Evolutionary conservation across 805 yeast genomes (phyloP).

Genomic region (Peterozyma xylosa): DNA sequence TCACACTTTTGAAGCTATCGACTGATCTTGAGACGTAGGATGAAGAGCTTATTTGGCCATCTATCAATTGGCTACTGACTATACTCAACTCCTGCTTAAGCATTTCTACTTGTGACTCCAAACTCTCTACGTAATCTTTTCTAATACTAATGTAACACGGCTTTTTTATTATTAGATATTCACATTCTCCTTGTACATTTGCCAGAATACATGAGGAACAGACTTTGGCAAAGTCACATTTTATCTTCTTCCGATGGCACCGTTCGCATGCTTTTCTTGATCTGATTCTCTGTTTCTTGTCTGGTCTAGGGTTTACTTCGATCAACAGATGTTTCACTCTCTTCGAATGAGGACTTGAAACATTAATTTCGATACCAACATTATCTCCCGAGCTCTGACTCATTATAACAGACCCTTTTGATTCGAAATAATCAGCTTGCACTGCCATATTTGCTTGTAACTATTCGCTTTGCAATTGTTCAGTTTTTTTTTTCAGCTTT

Average conservation of each 20-base stretch:
- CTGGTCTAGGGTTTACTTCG: no score
- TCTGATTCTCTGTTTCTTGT: slow-evolving; percentile 3
- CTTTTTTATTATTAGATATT: slow-evolving; percentile 4
- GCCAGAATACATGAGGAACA: slow-evolving; percentile 5
- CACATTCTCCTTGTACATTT: slow-evolving; percentile 1
- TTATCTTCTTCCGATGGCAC: slow-evolving; percentile 7
- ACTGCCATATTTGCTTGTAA: no score
- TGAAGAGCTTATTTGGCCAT: no score
- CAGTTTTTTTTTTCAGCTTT: no score
- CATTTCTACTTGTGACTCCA: slow-evolving; percentile 1
- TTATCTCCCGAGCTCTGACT: no score
- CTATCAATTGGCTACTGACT: slow-evolving; percentile 2
- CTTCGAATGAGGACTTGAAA: no score
- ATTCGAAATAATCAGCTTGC: no score
- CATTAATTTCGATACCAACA: no score
- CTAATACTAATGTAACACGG: slow-evolving; percentile 2
- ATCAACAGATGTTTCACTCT: no score
- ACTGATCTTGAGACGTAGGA: no score
- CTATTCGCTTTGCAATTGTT: no score
- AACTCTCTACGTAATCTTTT: slow-evolving; percentile 5
- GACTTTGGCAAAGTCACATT: slow-evolving; percentile 5
- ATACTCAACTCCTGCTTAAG: slow-evolving; percentile 1
- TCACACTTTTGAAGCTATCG: neutral
- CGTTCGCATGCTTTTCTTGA: slow-evolving; percentile 6
- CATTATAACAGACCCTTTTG: no score